Percentiles rank a stretch among this genome's conserved stretches.
Conservation (phyloP, 2,329 filamentous ascomycete genomes). For the Cryphonectria japonica region DNA sequence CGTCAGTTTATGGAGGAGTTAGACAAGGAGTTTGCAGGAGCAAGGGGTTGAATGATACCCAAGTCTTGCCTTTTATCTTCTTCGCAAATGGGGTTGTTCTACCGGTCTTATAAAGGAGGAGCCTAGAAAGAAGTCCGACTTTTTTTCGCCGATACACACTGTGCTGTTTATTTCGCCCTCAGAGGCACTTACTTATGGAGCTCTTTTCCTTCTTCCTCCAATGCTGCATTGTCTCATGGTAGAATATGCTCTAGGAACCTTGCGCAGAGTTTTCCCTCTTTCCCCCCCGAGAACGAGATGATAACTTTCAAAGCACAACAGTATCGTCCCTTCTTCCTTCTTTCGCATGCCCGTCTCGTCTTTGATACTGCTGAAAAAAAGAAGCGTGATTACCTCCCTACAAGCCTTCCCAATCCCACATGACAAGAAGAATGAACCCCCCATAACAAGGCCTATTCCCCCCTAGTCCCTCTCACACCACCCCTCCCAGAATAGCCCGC, state of each 20-base stretch:
- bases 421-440: not conserved
- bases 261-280: not conserved
- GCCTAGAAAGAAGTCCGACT: not conserved
- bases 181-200: not conserved
- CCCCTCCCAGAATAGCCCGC: not conserved
- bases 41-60: not conserved
- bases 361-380: too few species aligned
- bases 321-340: not conserved
- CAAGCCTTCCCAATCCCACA: not conserved
- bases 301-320: not conserved
- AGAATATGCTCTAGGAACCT: not conserved
- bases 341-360: too few species aligned
- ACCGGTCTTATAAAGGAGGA: not conserved
- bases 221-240: not conserved
- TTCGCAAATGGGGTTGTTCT: not conserved
- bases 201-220: not conserved
- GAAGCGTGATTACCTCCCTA: too few species aligned
- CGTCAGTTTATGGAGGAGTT: too few species aligned
- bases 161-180: not conserved
- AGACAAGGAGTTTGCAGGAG: not conserved
- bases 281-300: not conserved
- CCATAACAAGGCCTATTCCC: too few species aligned
- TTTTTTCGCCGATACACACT: not conserved
- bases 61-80: not conserved
- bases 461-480: not conserved